Evolutionary conservation across 2,329 filamentous ascomycete species (phyloP).

Genomic region (Pyricularia pennisetigena): DNA sequence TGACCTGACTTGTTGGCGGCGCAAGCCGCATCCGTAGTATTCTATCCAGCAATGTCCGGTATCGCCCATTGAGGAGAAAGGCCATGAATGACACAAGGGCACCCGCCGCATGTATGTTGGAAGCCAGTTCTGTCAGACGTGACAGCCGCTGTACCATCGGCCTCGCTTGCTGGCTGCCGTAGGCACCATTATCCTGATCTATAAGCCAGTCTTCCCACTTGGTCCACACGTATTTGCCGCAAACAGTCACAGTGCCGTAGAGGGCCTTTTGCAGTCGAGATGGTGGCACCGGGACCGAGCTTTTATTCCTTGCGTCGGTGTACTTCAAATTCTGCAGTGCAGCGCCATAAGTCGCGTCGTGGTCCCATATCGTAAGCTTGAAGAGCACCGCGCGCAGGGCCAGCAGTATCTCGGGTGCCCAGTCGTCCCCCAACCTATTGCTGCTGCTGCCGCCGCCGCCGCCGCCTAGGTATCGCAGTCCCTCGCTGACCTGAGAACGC

Average conservation of each 20-base stretch:
- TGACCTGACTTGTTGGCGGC: constrained; percentile 75
- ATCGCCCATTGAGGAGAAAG: constrained; percentile 84
- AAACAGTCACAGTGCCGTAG: constrained; percentile 79
- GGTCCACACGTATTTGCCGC: constrained; percentile 81
- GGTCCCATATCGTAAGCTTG: constrained; percentile 94
- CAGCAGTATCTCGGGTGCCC: constrained; percentile 75
- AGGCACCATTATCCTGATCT: constrained; percentile 56
- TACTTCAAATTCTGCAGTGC: constrained; percentile 86
- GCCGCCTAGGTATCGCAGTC: constrained; percentile 74
- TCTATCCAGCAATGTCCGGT: constrained; percentile 83
- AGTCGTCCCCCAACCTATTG: constrained; percentile 67
- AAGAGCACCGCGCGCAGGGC: constrained; percentile 71
- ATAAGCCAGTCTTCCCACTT: constrained; percentile 86
- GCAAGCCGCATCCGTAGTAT: constrained; percentile 75
- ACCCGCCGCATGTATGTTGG: constrained; percentile 69
- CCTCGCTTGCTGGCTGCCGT: not conserved
- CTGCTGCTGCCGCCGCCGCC: constrained; percentile 15
- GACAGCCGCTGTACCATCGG: constrained; percentile 47
- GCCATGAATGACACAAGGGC: constrained; percentile 80
- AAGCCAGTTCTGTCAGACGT: constrained; percentile 56
- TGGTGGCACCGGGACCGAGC: constrained; percentile 56
- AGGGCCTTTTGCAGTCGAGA: constrained; percentile 73
- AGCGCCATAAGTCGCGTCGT: constrained; percentile 90
- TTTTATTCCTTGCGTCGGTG: constrained; percentile 65
- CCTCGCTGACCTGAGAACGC: constrained; percentile 78